phyloP scores from a whole-genome alignment of 768 basidiomycete species.

The Chlorophyllum brunneum region DNA sequence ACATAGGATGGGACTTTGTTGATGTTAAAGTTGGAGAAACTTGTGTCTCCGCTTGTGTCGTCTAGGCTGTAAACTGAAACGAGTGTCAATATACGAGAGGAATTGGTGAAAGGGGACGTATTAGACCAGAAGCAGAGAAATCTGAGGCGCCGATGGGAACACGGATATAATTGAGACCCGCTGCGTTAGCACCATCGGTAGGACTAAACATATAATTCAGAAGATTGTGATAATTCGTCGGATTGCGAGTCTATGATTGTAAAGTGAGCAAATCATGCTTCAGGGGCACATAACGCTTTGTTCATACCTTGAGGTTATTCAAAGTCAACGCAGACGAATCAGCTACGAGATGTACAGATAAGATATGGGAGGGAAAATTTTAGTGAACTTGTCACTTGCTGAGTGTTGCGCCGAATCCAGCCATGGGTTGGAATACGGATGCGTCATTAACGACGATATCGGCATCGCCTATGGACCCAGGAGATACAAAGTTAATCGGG shows the following conservation, averaged over 20 bases:
- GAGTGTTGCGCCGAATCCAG: constrained; percentile 63
- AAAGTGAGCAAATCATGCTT: background rate
- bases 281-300: background rate
- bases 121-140: constrained; percentile 56
- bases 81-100: background rate
- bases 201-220: constrained; percentile 59
- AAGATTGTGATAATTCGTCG: constrained; percentile 54
- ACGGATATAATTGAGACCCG: constrained; percentile 67
- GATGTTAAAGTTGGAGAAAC: constrained; percentile 55
- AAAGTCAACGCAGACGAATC: constrained; percentile 66
- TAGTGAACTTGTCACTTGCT: constrained; percentile 34
- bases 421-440: constrained; percentile 54
- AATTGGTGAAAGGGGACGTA: constrained; percentile 1
- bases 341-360: constrained; percentile 35
- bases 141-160: constrained; percentile 72
- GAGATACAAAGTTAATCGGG: constrained; percentile 56
- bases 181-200: constrained; percentile 55
- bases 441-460: constrained; percentile 61
- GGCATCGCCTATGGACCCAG: constrained; percentile 52
- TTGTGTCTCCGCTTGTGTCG: constrained; percentile 57
- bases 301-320: constrained; percentile 58
- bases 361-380: background rate
- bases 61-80: constrained; percentile 59
- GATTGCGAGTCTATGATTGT: constrained; percentile 39
- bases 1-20: constrained; percentile 56